Evolutionary conservation across 2,329 filamentous ascomycete species (phyloP).

Genomic region (Fusarium sarcochroum): DNA sequence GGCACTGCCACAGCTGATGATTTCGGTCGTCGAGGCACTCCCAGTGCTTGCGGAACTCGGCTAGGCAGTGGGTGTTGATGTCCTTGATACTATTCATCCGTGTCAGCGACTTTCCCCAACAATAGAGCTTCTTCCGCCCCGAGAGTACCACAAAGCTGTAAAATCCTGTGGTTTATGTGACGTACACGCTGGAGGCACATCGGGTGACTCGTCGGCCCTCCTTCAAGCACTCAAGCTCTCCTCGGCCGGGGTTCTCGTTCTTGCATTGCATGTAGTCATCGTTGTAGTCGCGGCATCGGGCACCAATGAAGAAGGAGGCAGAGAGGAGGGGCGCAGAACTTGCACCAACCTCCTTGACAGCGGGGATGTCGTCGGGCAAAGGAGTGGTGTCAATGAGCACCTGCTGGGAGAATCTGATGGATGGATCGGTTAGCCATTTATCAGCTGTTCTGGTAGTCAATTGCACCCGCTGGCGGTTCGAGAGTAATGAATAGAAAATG

Average conservation of each 20-base stretch:
- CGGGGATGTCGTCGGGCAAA: conserved; percentile 90
- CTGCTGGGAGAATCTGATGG: conserved; percentile 89
- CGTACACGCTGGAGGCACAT: conserved; percentile 96
- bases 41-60: conserved; percentile 94
- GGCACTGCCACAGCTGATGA: conserved; percentile 97
- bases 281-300: conserved; percentile 94
- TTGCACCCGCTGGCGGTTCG: conserved; percentile 33
- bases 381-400: conserved; percentile 96
- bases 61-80: conserved; percentile 94
- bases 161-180: conserved; percentile 48
- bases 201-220: conserved; percentile 96
- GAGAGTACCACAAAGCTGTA: neutral
- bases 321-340: conserved; percentile 93
- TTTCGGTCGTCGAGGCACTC: conserved; percentile 97
- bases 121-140: conserved; percentile 1
- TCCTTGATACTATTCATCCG: conserved; percentile 80
- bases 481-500: neutral
- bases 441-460: conserved; percentile 37
- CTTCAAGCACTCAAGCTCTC: conserved; percentile 94
- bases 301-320: conserved; percentile 96
- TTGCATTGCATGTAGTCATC: conserved; percentile 99
- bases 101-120: conserved; percentile 31
- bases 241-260: conserved; percentile 89
- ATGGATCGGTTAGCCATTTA: conserved; percentile 51
- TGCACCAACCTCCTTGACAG: conserved; percentile 92